Conservation (phyloP, 2,329 filamentous ascomycete species). For the Orbilia blumenaviensis region DNA sequence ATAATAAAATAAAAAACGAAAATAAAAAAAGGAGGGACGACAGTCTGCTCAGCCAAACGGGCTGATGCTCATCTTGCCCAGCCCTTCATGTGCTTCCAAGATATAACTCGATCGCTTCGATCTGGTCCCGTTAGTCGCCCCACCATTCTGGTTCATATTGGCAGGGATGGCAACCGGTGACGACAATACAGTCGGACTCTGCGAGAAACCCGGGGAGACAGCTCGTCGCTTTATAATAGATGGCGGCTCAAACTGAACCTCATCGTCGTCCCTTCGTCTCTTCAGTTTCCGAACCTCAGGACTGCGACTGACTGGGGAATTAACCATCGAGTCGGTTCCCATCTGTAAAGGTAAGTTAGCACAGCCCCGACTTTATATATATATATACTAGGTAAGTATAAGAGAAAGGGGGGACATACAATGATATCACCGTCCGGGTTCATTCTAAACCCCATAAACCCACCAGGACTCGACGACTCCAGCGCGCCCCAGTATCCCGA, state of each 20-base stretch:
- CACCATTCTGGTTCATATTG: slow-evolving; percentile 38
- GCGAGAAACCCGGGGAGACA: slow-evolving; percentile 57
- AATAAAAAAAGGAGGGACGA: not conserved
- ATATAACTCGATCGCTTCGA: slow-evolving; percentile 43
- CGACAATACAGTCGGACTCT: slow-evolving; percentile 57
- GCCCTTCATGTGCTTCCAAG: slow-evolving; percentile 57
- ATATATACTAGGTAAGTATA: not conserved
- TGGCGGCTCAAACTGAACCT: slow-evolving; percentile 55
- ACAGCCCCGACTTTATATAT: not conserved
- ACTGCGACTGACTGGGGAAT: slow-evolving; percentile 47
- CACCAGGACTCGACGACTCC: slow-evolving; percentile 48
- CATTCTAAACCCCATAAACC: slow-evolving; percentile 48
- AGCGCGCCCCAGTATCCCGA: slow-evolving; percentile 51
- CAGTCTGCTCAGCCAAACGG: slow-evolving; percentile 32
- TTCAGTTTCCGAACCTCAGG: slow-evolving; percentile 50
- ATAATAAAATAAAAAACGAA: slow-evolving; percentile 1
- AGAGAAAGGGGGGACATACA: slow-evolving; percentile 13
- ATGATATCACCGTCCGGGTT: slow-evolving; percentile 52
- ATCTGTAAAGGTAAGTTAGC: slow-evolving; percentile 37
- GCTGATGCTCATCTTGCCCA: slow-evolving; percentile 58
- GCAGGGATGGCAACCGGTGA: slow-evolving; percentile 54
- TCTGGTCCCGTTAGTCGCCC: slow-evolving; percentile 3
- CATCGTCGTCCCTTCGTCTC: slow-evolving; percentile 45
- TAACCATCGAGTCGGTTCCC: slow-evolving; percentile 53
- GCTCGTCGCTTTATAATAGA: slow-evolving; percentile 57